Conservation (phyloP, 2,329 filamentous ascomycete genomes). For the Ceratocystis smalleyi region DNA sequence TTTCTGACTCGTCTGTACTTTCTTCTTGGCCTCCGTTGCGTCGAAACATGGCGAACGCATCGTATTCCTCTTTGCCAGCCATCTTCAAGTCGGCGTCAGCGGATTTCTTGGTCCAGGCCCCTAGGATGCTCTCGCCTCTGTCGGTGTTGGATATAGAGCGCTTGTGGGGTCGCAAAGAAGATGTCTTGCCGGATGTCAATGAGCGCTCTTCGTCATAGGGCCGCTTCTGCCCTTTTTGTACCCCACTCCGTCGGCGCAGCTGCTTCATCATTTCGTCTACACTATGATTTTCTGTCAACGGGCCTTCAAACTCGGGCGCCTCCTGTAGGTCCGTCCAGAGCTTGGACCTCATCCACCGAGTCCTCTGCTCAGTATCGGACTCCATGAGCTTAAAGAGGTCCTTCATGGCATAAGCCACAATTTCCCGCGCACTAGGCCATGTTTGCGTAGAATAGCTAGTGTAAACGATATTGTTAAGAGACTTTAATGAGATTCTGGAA, state of each 20-base stretch:
- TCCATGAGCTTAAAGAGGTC: conserved; percentile 15
- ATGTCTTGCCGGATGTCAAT: conserved; percentile 6
- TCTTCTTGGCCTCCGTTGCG: neutral
- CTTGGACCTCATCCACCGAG: conserved; percentile 3
- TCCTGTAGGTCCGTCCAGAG: conserved; percentile 7
- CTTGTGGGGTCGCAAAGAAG: conserved; percentile 11
- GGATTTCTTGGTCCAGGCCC: neutral
- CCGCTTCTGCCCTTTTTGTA: conserved; percentile 8
- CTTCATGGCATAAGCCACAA: conserved; percentile 3
- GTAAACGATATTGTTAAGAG: neutral
- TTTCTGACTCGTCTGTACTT: neutral
- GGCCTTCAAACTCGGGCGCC: neutral
- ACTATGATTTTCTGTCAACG: neutral
- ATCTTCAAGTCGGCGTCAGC: neutral
- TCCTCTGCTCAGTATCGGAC: neutral
- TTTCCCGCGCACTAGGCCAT: neutral
- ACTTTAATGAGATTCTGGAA: neutral
- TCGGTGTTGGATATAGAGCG: neutral
- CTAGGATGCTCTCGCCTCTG: no score
- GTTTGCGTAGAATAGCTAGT: neutral
- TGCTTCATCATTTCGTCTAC: conserved; percentile 7
- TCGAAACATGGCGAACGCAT: conserved; percentile 9
- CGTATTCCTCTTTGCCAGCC: neutral
- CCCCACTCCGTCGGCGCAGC: conserved; percentile 5
- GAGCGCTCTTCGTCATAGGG: conserved; percentile 5